These are phyloP conservation scores for Vickermania ingenoplastis DNA, from an alignment of 208 protist species.

Conservation along the genomic window DNA sequence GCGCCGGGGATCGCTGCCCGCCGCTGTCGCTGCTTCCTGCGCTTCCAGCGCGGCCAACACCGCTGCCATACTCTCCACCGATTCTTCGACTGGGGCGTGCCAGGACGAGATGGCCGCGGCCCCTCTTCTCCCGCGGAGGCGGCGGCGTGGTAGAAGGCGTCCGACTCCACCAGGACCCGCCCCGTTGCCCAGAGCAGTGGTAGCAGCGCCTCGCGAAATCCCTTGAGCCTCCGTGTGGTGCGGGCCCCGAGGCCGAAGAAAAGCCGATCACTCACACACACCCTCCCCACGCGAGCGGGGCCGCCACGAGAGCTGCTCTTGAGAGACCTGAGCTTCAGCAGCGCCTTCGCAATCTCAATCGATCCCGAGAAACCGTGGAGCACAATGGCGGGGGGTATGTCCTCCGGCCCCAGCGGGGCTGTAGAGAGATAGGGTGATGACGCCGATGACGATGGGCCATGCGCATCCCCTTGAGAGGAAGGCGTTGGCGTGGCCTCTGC, in stretches of 20 bases:
- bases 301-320: slow-evolving; percentile 3
- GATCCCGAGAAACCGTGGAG: slow-evolving; percentile 83
- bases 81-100: no score
- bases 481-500: neutral
- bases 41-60: no score
- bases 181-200: slow-evolving; percentile 32
- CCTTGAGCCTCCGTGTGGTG: slow-evolving; percentile 52
- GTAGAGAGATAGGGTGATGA: neutral
- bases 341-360: slow-evolving; percentile 41
- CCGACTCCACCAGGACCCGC: slow-evolving; percentile 53
- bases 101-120: no score
- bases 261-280: slow-evolving; percentile 15
- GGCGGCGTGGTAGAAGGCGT: slow-evolving; percentile 21
- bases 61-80: no score
- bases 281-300: neutral
- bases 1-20: no score
- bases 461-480: neutral
- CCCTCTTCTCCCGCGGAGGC: no score
- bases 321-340: slow-evolving; percentile 48
- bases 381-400: slow-evolving; percentile 58
- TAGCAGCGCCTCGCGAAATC: slow-evolving; percentile 28
- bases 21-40: no score
- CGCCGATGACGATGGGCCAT: neutral
- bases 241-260: slow-evolving; percentile 55
- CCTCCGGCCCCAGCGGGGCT: slow-evolving; percentile 11